Evolutionary conservation across 2,329 filamentous ascomycete species (phyloP).

Genomic region (Biscogniauxia sp.): DNA sequence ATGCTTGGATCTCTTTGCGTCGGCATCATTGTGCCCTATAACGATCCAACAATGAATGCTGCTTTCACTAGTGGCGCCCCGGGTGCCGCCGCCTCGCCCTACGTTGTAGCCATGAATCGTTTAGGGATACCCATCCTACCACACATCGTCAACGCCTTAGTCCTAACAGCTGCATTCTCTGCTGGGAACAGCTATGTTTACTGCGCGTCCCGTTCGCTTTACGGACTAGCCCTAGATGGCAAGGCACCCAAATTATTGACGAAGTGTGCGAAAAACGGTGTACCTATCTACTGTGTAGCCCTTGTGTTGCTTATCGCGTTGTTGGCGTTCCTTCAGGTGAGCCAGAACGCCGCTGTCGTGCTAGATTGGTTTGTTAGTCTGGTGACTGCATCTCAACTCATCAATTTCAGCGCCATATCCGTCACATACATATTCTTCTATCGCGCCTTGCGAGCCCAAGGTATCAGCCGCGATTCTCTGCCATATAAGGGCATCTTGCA

Average conservation of each 20-base stretch:
- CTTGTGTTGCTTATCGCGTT: slow-evolving; percentile 66
- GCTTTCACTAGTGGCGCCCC: slow-evolving; percentile 59
- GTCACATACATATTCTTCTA: slow-evolving; percentile 71
- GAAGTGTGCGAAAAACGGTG: slow-evolving; percentile 60
- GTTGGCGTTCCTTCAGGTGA: slow-evolving; percentile 72
- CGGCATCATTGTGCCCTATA: slow-evolving; percentile 68
- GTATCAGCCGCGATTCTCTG: slow-evolving; percentile 63
- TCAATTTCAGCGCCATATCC: slow-evolving; percentile 69
- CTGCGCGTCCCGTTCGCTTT: slow-evolving; percentile 66
- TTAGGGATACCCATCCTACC: slow-evolving; percentile 62
- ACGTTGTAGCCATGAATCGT: slow-evolving; percentile 67
- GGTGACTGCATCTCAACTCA: slow-evolving; percentile 70
- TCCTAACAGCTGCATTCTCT: slow-evolving; percentile 65
- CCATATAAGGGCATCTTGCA: slow-evolving; percentile 69
- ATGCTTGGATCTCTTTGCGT: slow-evolving; percentile 70
- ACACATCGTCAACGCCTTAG: slow-evolving; percentile 70
- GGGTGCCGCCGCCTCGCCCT: slow-evolving; percentile 67
- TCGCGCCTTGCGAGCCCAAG: slow-evolving; percentile 66
- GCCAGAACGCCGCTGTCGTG: slow-evolving; percentile 62
- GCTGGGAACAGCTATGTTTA: slow-evolving; percentile 69
- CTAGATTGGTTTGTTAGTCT: slow-evolving; percentile 69
- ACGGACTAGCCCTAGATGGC: slow-evolving; percentile 65
- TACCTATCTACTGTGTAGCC: slow-evolving; percentile 71
- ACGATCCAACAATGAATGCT: slow-evolving; percentile 59
- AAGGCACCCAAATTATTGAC: slow-evolving; percentile 62